A percentile compares a stretch with the other conserved stretches of the same genome.
phyloP scores from a whole-genome alignment of 176 grass and related monocot species.

The Avena insularis region DNA sequence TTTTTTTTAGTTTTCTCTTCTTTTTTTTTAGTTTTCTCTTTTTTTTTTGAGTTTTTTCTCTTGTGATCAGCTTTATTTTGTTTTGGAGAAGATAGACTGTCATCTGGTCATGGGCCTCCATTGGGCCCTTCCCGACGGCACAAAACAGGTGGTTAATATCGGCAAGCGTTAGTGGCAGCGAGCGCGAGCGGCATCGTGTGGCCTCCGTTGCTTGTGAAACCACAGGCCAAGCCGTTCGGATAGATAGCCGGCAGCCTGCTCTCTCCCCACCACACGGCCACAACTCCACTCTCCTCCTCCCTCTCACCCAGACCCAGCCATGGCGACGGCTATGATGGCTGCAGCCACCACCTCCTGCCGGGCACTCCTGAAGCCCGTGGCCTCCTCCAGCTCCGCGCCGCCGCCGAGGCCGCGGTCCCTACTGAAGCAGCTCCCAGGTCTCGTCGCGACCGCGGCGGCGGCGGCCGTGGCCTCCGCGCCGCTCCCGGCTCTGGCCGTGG shows the following conservation, averaged over 20 bases:
- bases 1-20: too few relatives aligned
- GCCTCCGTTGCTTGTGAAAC: conserved; percentile 12
- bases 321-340: conserved; percentile 59
- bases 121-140: background rate
- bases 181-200: conserved; percentile 46
- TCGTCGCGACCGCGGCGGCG: conserved; percentile 58
- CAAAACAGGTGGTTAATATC: conserved; percentile 1
- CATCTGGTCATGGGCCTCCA: background rate
- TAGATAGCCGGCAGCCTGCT: conserved; percentile 49
- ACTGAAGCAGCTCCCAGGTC: conserved; percentile 38
- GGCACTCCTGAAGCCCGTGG: conserved; percentile 39
- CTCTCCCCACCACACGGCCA: conserved; percentile 17
- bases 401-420: conserved; percentile 14
- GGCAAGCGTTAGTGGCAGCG: conserved; percentile 21
- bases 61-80: too few relatives aligned
- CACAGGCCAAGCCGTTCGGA: conserved; percentile 47
- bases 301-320: conserved; percentile 17
- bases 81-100: too few relatives aligned
- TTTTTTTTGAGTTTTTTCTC: too few relatives aligned
- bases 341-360: conserved; percentile 60
- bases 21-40: too few relatives aligned
- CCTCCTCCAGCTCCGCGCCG: conserved; percentile 34
- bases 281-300: background rate
- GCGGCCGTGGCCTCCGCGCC: conserved; percentile 56
- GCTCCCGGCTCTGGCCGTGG: conserved; percentile 82